phyloP scores from a whole-genome alignment of 2,329 filamentous ascomycete genomes.

The Penicillium sp. region DNA sequence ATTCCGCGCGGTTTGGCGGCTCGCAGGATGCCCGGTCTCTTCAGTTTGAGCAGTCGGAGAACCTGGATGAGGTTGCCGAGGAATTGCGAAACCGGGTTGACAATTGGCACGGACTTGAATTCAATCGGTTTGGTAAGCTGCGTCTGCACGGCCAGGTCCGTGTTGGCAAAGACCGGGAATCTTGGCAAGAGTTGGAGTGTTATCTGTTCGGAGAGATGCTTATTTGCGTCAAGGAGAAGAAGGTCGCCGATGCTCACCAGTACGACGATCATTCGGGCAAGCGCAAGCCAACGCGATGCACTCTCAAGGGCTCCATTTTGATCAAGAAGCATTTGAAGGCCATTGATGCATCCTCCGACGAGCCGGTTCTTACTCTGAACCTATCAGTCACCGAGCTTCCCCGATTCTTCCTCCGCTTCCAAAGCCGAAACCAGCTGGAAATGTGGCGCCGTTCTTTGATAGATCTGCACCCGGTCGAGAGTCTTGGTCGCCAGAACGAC shows the following conservation, averaged over 20 bases:
- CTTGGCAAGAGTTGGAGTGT: constrained; percentile 97
- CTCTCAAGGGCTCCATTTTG: constrained; percentile 92
- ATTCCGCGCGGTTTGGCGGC: constrained; percentile 48
- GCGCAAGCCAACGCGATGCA: constrained; percentile 71
- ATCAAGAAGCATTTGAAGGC: constrained; percentile 98
- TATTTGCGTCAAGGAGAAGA: constrained; percentile 99
- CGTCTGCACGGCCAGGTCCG: constrained; percentile 84
- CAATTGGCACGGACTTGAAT: constrained; percentile 97
- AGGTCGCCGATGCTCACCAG: constrained; percentile 54
- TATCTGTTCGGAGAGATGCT: constrained; percentile 98
- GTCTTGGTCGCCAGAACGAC: constrained; percentile 63
- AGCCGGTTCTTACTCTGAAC: constrained; percentile 81
- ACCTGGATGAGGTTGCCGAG: constrained; percentile 81
- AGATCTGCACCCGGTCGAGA: constrained; percentile 73
- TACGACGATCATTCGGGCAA: constrained; percentile 60
- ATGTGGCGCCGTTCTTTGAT: constrained; percentile 84
- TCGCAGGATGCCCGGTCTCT: constrained; percentile 56
- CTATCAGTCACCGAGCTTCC: constrained; percentile 89
- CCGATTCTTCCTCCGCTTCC: constrained; percentile 89
- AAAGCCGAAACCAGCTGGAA: constrained; percentile 74
- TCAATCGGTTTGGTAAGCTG: constrained; percentile 86
- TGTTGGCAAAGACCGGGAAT: constrained; percentile 92
- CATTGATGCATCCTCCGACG: constrained; percentile 70
- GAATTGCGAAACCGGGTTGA: constrained; percentile 84
- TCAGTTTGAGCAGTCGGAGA: constrained; percentile 73